Base-by-base conservation (phyloP, 768 basidiomycete species). In the Russula abietina region DNA sequence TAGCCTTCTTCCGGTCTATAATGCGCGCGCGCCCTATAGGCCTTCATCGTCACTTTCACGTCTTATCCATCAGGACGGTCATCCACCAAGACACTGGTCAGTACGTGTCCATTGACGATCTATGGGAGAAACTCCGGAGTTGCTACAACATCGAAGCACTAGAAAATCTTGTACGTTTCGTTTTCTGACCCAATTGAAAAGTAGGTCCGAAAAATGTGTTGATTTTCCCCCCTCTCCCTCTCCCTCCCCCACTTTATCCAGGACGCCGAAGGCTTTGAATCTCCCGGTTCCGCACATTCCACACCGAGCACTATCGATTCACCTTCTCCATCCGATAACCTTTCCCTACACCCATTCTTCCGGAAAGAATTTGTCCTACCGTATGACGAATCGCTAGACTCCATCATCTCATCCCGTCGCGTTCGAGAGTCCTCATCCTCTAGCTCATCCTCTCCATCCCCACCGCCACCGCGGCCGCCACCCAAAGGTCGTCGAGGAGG, bases 21-120 rank as follows among this genome's bases (percentile, higher is more conserved):
- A 89, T 89, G 81, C 85, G 85, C 50, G 82, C 89, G 19, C 80
- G 92, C 59, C 92, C 92, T 0, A 83, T 93, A 58, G 92, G 92
- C 49, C 84, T 88, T 36, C 87, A 93, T 73, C 85, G 85, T 32
- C 83, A 91, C 75, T 92, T 93, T 74, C 88, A 93, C 70, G 77
- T 89, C 71, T 77, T 94, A 60, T 81, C 83, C 62, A 87, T 94
- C 54, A 84, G 85, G 61, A 85, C 82, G 68, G 77, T 81, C 51
- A 90, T 94, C 64, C 75, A 80, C 69, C 83, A 83, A 70, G 87
- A 91, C 69, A 90, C 89, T 0, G 85, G 84, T 53, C 79, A 77
- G 12, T 62, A 77, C 62, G 79, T 93, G 45, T 73, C 80, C 39
- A 71, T 84, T 8, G 82, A 87, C 26, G 82, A 80, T 36, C 79